Percentiles rank a stretch among this genome's conserved stretches.
Conservation (phyloP, 768 basidiomycete species). For the Termitomyces sp. region DNA sequence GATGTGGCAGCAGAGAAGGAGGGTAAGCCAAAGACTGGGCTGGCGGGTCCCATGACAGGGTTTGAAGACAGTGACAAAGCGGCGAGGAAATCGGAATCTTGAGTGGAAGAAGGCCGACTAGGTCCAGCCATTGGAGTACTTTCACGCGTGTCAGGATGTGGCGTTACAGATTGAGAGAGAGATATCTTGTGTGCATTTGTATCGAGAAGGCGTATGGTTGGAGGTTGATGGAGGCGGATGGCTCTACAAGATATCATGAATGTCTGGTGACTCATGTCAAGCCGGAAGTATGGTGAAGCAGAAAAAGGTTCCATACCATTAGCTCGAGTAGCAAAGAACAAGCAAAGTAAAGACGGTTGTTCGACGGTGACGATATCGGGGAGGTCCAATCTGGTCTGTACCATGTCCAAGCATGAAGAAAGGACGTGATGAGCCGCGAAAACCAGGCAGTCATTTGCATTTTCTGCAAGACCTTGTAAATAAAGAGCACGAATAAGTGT, state of each 20-base stretch:
- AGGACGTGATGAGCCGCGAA: constrained; percentile 45
- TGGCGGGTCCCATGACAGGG: constrained; percentile 41
- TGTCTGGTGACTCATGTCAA: constrained; percentile 31
- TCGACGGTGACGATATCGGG: constrained; percentile 26
- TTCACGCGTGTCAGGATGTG: constrained; percentile 19
- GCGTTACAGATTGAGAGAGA: constrained; percentile 39
- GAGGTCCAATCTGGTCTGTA: constrained; percentile 33
- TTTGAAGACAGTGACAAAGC: constrained; percentile 60
- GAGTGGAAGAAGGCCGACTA: constrained; percentile 9
- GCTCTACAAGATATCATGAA: constrained; percentile 44
- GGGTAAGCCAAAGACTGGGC: constrained; percentile 66
- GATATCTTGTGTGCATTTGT: constrained; percentile 37
- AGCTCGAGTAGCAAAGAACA: constrained; percentile 46
- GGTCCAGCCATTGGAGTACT: constrained; percentile 11
- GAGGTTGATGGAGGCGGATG: constrained; percentile 63
- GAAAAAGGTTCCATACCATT: constrained; percentile 34
- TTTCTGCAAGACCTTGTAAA: constrained; percentile 29
- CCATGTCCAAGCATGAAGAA: constrained; percentile 36
- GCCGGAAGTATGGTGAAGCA: not conserved
- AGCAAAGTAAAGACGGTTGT: constrained; percentile 41
- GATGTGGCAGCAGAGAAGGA: constrained; percentile 39
- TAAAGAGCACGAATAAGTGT: not conserved
- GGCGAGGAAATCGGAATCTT: constrained; percentile 56
- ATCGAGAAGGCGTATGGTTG: constrained; percentile 64
- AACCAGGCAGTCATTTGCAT: constrained; percentile 59